Percentiles rank a stretch among this genome's conserved stretches.
These are phyloP conservation scores for Eutrema japonicum DNA, from an alignment of 345 rosid species.

Conservation along the genomic window DNA sequence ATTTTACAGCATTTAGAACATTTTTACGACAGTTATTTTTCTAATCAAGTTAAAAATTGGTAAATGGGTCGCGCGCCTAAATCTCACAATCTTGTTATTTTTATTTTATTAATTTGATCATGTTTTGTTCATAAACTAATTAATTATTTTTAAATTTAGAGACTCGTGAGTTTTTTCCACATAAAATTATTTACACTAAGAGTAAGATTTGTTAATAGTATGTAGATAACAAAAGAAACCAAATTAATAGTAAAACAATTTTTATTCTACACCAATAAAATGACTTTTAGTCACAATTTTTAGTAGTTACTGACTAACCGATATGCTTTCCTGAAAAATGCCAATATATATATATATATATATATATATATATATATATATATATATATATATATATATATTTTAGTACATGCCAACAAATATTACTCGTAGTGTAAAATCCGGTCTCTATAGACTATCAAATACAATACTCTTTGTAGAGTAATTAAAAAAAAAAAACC, in stretches of 20 bases:
- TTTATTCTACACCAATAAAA: neutral
- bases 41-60: neutral
- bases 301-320: neutral
- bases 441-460: slow-evolving; percentile 18
- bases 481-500: neutral
- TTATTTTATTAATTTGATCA: neutral
- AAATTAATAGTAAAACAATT: too few species aligned
- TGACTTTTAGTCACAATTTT: slow-evolving; percentile 10
- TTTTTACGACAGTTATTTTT: neutral
- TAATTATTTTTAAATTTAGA: neutral
- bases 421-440: neutral
- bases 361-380: too few species aligned
- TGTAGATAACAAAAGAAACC: too few species aligned
- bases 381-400: too few species aligned
- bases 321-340: neutral
- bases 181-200: too few species aligned
- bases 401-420: neutral
- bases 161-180: neutral
- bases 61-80: neutral
- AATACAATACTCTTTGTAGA: neutral
- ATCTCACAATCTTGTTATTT: neutral
- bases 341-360: too few species aligned
- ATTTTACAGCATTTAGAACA: neutral
- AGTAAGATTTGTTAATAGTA: too few species aligned
- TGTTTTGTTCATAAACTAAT: neutral